Evolutionary conservation across 306 rosid genomes (phyloP), one percentile per base, ranked within the genome.

Genomic region (Leucaena leucocephala): DNA sequence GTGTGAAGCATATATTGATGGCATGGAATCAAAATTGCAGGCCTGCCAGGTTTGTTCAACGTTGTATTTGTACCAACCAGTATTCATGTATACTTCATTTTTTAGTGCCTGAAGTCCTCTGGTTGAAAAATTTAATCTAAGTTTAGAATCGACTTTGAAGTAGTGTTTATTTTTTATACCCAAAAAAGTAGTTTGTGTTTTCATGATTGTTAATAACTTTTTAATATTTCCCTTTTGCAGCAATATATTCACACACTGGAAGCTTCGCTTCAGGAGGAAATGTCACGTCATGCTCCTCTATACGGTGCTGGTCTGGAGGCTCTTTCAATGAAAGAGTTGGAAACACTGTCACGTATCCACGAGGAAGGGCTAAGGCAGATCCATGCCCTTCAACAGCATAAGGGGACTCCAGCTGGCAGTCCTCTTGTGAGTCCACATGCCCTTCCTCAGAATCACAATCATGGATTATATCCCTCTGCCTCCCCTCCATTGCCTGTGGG

Each of bases 291-390:
- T 83, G 99, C 98, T 68, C 98, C 99, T 79, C 82, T 96, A 4
- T 96, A 93, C 55, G 99, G 99, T 62, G 98, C 91, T 44, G 99
- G 99, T 77, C 84, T 96, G 82, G 99, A 96, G 80, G 93, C 97
- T 83, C 85, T 96, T 63, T 93, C 99, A 79, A 84, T 89, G 96
- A 89, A 93, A 83, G 99, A 96, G 80, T 90, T 96, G 84, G 98
- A 96, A 85, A 93, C 97, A 14, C 78, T 96, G 50, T 75, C 99
- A 16, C 96, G 98, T 9, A 90, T 96, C 43, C 99, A 96, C 22
- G 98, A 96, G 86, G 99, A 96, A 75, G 99, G 98, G 81, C 91
- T 96, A 65, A 92, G 98, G 86, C 97, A 93, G 84, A 91, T 96
- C 85, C 99, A 90, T 62, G 80, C 91, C 75, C 93, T 91, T 85